Base-by-base conservation (phyloP, 164 flowering plant genomes). In the Magnolia sinica region DNA sequence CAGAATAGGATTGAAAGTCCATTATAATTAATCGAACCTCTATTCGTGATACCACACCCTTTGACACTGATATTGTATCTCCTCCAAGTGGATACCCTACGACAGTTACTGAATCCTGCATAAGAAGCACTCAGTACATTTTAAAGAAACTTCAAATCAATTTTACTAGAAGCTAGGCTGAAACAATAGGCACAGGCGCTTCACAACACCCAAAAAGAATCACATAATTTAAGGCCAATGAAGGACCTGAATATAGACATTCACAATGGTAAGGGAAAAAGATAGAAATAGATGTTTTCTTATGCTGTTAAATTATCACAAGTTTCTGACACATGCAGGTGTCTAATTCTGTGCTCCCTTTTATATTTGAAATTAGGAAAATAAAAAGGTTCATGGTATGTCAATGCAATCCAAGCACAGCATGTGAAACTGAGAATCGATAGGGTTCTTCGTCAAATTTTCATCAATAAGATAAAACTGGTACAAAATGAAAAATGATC, bases 41-140 rank as follows among this genome's bases (percentile, higher is more conserved):
- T 73, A 96, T 91, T 66, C 98, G 94, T 24, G 98, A 96, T 55
- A 96, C 98, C 79, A 96, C 99, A 37, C 99, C 99, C 83, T 92
- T 92, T 71, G 98, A 91, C 83, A 96, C 98, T 51, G 99, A 96
- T 80, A 96, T 96, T 64, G 99, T 96, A 80, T 94, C 99, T 81
- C 99, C 99, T 82, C 99, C 98, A 78, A 94, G 91, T 58, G 99
- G 99, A 81, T 96, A 96, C 68, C 99, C 99, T 0, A 96, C 99
- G 79, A 96, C 97, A 79, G 99, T 96, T 50, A 96, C 99, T 52
- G 98, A 73, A 86, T 94, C 99, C 99, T 96, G 90, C 83, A 78
- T 8, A 67, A 24, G 18, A 8, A 49, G 73, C 52, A 70, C 16
- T n/a, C 19, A 68, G 31, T 31, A 68, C 19, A 24, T 11, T 24